Base-by-base conservation (phyloP, 164 flowering plant genomes). In the Sextonia rubra region DNA sequence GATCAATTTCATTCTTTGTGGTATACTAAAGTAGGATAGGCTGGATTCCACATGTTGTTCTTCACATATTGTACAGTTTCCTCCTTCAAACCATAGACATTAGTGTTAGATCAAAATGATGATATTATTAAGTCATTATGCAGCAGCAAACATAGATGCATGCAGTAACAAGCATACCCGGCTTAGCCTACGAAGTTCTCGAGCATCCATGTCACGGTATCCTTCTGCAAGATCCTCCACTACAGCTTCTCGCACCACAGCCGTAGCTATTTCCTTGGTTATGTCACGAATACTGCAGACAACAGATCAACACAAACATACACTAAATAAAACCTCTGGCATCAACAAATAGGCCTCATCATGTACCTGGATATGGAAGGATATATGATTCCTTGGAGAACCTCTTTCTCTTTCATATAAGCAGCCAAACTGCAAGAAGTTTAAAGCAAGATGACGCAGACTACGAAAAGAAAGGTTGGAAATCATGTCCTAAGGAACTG, bases 331-430 rank as follows among this genome's bases (percentile, higher is more conserved):
- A 20, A 27, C 9, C 27, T 27, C 29, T 64, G 44, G n/a, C 8
- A 4, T 64, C 67, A 29, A 17, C n/a, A 37, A 8, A 37, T 44
- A 24, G 48, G 24, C 29, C 17, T 29, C 26, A 7, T 67, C 14
- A 22, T 22, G 60, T 80, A 91, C 99, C 93, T 93, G 68, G 98
- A 93, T 82, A 88, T 86, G 65, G 94, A 83, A 76, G 99, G 99
- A 81, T 80, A 96, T 70, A 96, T 90, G 37, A 85, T 71, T 76
- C 99, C 99, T 11, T 82, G 73, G 27, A 82, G 86, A 69, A 96
- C 98, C 77, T 96, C 97, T 63, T 96, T 97, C 65, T 93, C 98
- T 12, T 86, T 87, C 92, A 95, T 95, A 81, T 93, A 95, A 74
- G 87, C 92, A 63, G 98, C 99, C 71, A 95, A 83, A 82, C 99